Base-by-base conservation (phyloP, 1,284 basidiomycete genomes). In the Agroathelia rolfsii region DNA sequence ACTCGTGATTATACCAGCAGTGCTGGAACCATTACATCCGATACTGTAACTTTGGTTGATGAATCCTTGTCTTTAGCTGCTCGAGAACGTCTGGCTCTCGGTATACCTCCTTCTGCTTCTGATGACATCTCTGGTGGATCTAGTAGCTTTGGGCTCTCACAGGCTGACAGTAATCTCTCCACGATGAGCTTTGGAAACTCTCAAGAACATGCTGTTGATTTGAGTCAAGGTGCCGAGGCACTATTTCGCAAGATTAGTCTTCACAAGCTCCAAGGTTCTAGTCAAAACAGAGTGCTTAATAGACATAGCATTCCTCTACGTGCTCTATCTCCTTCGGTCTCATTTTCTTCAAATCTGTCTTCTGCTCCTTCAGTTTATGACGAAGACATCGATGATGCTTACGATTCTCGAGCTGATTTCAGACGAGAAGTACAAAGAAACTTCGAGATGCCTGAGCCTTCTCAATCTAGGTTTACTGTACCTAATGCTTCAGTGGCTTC, bases 151-250 rank as follows among this genome's bases (percentile, higher is more conserved):
- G 38, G 35, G 12, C 40, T 72, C 15, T 48, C 64, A 1, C 59
- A 61, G 28, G 53, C 55, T 0, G 66, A 71, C 8, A 77, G 74
- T 32, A 57, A 62, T n/a, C 28, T 56, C 26, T 69, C 66, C 0
- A 65, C 68, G n/a, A 46, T 70, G 1, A 61, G 56, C 10, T 59
- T 60, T 28, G 50, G 53, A 6, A 42, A 53, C 14, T 70, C 67
- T 65, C 59, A 45, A 21, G 49, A 52, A 14, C 50, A 55, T 21
- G 49, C 49, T 8, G 57, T 61, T 5, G 61, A 59, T 24, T 43
- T 72, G 28, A 74, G 69, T 41, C 46, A 55, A 19, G 67, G 62
- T 6, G 73, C 73, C 0, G 66, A 72, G 38, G 69, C 61, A 20
- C 49, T 77, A 11, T 67, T 79, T 39, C 59, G 58, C 36, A 58